These are phyloP conservation scores for Kwoniella shandongensis DNA, from an alignment of 768 basidiomycete genomes.

Conservation along the genomic window DNA sequence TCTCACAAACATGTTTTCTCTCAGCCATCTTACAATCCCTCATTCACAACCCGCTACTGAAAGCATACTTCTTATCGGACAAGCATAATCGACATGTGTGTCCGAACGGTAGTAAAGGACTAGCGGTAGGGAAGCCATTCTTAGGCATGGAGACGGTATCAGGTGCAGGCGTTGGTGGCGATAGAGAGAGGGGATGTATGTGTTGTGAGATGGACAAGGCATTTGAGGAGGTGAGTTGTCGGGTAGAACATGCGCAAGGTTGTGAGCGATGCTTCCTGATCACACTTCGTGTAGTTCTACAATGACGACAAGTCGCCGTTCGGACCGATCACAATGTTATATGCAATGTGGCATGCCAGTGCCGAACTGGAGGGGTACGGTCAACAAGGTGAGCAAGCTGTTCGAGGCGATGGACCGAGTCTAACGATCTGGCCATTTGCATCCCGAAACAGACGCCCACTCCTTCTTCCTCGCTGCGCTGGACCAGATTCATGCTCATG, in stretches of 20 bases:
- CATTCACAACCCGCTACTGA: slow-evolving; percentile 81
- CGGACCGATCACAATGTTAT: slow-evolving; percentile 78
- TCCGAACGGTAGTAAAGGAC: slow-evolving; percentile 25
- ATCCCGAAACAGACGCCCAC: slow-evolving; percentile 44
- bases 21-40: slow-evolving; percentile 88
- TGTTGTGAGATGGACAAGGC: slow-evolving; percentile 89
- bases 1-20: slow-evolving; percentile 91
- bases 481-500: slow-evolving; percentile 81
- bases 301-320: slow-evolving; percentile 62
- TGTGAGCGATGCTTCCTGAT: slow-evolving; percentile 2
- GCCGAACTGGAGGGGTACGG: slow-evolving; percentile 84
- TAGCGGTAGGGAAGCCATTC: slow-evolving; percentile 30
- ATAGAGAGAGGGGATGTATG: slow-evolving; percentile 60
- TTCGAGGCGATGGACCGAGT: no score
- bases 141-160: slow-evolving; percentile 58
- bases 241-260: not conserved
- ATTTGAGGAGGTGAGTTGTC: slow-evolving; percentile 50
- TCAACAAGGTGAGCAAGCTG: slow-evolving; percentile 83
- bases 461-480: slow-evolving; percentile 59
- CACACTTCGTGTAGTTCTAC: slow-evolving; percentile 53
- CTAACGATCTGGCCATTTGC: not conserved
- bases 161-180: slow-evolving; percentile 15
- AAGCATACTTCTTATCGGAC: slow-evolving; percentile 86
- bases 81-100: slow-evolving; percentile 67
- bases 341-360: slow-evolving; percentile 75